Evolutionary conservation across 169 alveolate genomes (phyloP).

Genomic region (Perkinsus marinus): DNA sequence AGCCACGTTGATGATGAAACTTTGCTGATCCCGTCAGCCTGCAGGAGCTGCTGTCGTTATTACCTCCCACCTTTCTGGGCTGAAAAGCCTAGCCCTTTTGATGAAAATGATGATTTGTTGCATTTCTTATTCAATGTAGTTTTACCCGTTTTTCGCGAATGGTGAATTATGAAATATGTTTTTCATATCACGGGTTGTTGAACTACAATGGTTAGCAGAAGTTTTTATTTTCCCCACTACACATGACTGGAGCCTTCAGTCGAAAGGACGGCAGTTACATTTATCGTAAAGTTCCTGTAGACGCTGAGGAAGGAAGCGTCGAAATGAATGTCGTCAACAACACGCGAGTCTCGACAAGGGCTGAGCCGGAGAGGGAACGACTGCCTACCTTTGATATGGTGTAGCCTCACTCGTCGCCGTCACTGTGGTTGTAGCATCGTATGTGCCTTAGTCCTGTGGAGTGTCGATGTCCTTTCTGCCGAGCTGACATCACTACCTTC

Average conservation of each 20-base stretch:
- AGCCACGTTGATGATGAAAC: neutral
- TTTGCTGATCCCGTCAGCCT: no score
- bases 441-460: slow-evolving; percentile 9
- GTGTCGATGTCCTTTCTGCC: slow-evolving; percentile 26
- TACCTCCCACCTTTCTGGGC: no score
- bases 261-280: neutral
- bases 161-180: no score
- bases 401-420: neutral
- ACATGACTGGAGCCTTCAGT: neutral
- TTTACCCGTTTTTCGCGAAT: no score
- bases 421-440: neutral
- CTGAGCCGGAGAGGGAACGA: neutral
- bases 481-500: slow-evolving; percentile 23
- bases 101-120: no score
- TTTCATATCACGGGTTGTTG: no score
- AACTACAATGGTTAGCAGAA: no score
- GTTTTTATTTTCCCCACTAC: neutral
- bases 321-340: neutral
- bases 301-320: neutral
- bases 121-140: no score
- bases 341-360: no score
- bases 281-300: neutral
- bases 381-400: neutral
- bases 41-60: no score
- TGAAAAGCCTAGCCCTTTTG: no score